These are phyloP conservation scores for Brassica balearica DNA, from an alignment of 441 rosid genomes.

Conservation along the genomic window DNA sequence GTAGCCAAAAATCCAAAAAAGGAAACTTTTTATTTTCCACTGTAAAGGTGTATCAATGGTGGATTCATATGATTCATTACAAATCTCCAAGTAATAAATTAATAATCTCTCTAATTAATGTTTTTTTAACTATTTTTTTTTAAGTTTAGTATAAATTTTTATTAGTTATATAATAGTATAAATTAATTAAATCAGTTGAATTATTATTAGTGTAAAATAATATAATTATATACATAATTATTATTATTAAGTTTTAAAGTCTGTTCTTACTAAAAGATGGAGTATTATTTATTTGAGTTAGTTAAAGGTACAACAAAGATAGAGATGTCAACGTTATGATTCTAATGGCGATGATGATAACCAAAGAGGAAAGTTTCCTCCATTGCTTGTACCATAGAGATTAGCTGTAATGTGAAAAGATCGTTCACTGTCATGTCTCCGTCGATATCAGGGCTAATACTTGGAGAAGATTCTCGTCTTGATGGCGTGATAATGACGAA, in stretches of 20 bases:
- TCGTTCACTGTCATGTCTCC: constrained; percentile 34
- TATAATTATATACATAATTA: background rate
- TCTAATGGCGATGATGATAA: constrained; percentile 38
- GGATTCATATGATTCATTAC: constrained; percentile 36
- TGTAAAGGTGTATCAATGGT: constrained; percentile 43
- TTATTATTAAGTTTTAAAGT: background rate
- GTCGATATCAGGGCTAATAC: background rate
- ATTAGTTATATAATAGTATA: background rate
- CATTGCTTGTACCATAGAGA: constrained; percentile 51
- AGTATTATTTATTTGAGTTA: background rate
- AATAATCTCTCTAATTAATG: background rate
- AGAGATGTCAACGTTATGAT: background rate
- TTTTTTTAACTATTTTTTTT: background rate
- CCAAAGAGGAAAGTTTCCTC: constrained; percentile 52
- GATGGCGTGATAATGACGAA: constrained; percentile 45
- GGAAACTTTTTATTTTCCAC: constrained; percentile 22
- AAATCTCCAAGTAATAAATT: constrained; percentile 19
- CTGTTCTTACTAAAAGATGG: background rate
- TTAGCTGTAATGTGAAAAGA: constrained; percentile 42
- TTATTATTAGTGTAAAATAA: background rate
- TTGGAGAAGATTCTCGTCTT: constrained; percentile 10
- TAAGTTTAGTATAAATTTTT: background rate
- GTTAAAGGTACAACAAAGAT: constrained; percentile 9
- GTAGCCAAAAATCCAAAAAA: constrained; percentile 25
- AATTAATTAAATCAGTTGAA: background rate